phyloP scores from a whole-genome alignment of 345 rosid genomes.

The Camelina neglecta region DNA sequence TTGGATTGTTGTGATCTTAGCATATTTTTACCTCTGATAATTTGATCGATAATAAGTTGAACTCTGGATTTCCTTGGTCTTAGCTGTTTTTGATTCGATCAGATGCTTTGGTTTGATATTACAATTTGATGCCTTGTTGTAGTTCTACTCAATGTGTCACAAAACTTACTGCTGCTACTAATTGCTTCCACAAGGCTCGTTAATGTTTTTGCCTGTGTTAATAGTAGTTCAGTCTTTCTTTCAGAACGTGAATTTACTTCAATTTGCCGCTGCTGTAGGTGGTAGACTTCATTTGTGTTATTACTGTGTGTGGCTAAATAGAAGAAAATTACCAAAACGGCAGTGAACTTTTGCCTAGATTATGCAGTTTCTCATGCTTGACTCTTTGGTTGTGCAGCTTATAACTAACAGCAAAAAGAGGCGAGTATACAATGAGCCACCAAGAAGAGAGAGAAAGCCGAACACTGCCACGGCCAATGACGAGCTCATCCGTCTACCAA shows the following conservation, averaged over 20 bases:
- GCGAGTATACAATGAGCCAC: neutral
- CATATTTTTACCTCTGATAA: neutral
- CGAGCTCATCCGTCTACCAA: conserved; percentile 26
- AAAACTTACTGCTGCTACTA: neutral
- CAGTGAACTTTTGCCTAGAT: neutral
- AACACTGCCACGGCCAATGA: neutral
- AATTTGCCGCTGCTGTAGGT: conserved; percentile 41
- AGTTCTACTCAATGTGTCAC: neutral
- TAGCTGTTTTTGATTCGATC: neutral
- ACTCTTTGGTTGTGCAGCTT: conserved; percentile 16
- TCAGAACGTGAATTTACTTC: neutral
- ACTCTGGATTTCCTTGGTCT: neutral
- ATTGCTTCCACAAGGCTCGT: neutral
- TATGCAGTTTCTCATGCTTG: neutral
- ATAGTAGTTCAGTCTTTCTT: neutral
- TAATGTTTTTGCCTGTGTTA: neutral
- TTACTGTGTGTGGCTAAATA: neutral
- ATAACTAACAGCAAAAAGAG: conserved; percentile 21
- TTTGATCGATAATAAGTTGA: neutral
- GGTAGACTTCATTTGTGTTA: conserved; percentile 38
- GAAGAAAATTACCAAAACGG: neutral
- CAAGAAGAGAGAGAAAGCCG: neutral
- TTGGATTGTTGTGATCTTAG: neutral
- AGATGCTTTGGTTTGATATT: neutral
- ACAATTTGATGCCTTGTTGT: neutral